Evolutionary conservation across 495 filamentous ascomycete genomes (phyloP).

Genomic region (Ramalina intermedia): DNA sequence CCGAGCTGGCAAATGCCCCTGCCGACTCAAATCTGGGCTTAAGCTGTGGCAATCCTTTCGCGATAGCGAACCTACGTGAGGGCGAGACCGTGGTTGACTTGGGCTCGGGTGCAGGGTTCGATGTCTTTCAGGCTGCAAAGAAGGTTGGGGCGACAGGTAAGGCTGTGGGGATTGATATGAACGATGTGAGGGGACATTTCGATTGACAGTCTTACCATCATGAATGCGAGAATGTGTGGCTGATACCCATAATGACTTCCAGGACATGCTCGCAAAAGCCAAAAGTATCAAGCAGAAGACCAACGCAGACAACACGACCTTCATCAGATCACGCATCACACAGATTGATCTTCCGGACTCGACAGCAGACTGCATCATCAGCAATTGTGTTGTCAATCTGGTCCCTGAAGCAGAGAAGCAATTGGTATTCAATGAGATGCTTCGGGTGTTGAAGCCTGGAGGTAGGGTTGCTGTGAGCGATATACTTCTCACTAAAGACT

Average conservation of each 20-base stretch:
- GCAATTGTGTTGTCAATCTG: constrained; percentile 54
- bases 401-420: constrained; percentile 43
- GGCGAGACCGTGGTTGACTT: constrained; percentile 54
- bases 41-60: constrained; percentile 52
- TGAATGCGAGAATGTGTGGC: not conserved
- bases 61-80: constrained; percentile 34
- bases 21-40: constrained; percentile 47
- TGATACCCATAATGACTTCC: not conserved
- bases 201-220: not conserved
- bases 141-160: constrained; percentile 39
- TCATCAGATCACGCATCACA: constrained; percentile 41
- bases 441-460: constrained; percentile 43
- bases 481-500: constrained; percentile 39
- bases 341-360: constrained; percentile 28
- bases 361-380: constrained; percentile 44
- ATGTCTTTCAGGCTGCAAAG: constrained; percentile 44
- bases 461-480: constrained; percentile 53
- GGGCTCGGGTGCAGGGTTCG: constrained; percentile 49
- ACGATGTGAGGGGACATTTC: constrained; percentile 26
- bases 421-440: constrained; percentile 44
- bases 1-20: constrained; percentile 41
- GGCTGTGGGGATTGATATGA: constrained; percentile 56
- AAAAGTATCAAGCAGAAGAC: constrained; percentile 27
- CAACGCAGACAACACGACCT: constrained; percentile 29
- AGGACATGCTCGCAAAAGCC: constrained; percentile 46